Conservation (phyloP, 345 rosid species). For the Microthlaspi erraticum region DNA sequence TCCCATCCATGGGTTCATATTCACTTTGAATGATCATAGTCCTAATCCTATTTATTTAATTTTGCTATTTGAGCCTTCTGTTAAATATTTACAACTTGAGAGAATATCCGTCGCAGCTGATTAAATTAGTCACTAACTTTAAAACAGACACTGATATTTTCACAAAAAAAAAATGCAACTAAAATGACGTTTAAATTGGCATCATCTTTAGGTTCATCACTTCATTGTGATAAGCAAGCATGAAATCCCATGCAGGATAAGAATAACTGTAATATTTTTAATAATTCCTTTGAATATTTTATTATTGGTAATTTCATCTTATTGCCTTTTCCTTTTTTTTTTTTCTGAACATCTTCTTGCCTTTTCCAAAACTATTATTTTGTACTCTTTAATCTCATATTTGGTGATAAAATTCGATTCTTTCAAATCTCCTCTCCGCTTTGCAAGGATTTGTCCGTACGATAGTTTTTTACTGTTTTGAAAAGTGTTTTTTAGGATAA, state of each 20-base stretch:
- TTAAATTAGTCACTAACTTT: conserved; percentile 20
- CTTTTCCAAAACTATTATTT: conserved; percentile 8
- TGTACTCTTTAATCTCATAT: conserved; percentile 14
- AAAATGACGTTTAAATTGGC: conserved; percentile 31
- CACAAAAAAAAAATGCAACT: background rate
- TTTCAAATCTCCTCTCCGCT: conserved; percentile 27
- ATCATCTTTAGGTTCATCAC: conserved; percentile 4
- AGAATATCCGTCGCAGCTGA: conserved; percentile 28
- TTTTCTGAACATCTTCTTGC: no score
- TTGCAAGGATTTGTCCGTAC: conserved; percentile 41
- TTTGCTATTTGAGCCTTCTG: conserved; percentile 9
- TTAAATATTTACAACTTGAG: conserved; percentile 31
- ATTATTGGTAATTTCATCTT: conserved; percentile 22
- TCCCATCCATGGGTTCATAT: conserved; percentile 36
- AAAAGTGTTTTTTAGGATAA: background rate
- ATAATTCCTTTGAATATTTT: conserved; percentile 15
- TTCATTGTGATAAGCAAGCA: conserved; percentile 1
- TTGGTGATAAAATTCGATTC: conserved; percentile 34
- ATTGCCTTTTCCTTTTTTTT: conserved; percentile 13
- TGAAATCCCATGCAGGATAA: conserved; percentile 38
- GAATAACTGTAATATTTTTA: background rate
- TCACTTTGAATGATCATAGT: conserved; percentile 37
- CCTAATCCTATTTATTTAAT: conserved; percentile 29
- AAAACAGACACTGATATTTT: background rate
- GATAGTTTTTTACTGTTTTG: background rate